Percentiles rank a stretch among this genome's conserved stretches.
phyloP scores from a whole-genome alignment of 192 early-diverging fungal genomes.

The Podila minutissima region DNA sequence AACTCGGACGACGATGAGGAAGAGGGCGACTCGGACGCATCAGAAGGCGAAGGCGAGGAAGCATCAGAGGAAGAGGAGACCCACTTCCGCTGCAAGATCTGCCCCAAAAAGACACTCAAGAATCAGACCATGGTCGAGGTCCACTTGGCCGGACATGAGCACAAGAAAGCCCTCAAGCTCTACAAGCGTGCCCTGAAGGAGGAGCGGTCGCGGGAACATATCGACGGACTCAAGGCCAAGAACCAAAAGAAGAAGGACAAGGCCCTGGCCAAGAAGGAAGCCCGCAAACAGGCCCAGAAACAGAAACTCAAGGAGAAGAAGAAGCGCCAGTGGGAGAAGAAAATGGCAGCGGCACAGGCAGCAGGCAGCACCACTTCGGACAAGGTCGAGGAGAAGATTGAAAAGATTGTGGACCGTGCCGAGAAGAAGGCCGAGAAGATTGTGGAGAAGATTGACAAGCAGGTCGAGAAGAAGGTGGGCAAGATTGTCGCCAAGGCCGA shows the following conservation, averaged over 20 bases:
- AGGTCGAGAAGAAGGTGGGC: conserved; percentile 17
- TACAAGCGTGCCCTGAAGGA: conserved; percentile 46
- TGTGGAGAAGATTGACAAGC: conserved; percentile 12
- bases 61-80: conserved; percentile 28
- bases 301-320: conserved; percentile 51
- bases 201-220: conserved; percentile 33
- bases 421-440: conserved; percentile 17
- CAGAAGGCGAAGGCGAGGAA: conserved; percentile 5
- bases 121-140: conserved; percentile 44
- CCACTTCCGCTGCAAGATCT: conserved; percentile 52
- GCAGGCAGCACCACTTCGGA: not conserved
- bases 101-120: conserved; percentile 45
- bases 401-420: conserved; percentile 22
- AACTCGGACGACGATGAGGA: not conserved
- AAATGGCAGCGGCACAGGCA: conserved; percentile 30
- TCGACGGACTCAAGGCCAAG: conserved; percentile 35
- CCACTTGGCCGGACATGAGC: conserved; percentile 35
- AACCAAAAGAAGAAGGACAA: conserved; percentile 44
- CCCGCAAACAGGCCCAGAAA: conserved; percentile 26
- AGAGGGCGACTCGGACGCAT: not conserved
- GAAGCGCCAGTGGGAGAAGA: conserved; percentile 46
- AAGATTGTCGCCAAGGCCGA: conserved; percentile 17
- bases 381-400: conserved; percentile 13
- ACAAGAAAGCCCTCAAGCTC: conserved; percentile 32
- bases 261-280: conserved; percentile 37